Base-by-base conservation (phyloP, 177 flowering plant genomes). In the Vitis hybrid region DNA sequence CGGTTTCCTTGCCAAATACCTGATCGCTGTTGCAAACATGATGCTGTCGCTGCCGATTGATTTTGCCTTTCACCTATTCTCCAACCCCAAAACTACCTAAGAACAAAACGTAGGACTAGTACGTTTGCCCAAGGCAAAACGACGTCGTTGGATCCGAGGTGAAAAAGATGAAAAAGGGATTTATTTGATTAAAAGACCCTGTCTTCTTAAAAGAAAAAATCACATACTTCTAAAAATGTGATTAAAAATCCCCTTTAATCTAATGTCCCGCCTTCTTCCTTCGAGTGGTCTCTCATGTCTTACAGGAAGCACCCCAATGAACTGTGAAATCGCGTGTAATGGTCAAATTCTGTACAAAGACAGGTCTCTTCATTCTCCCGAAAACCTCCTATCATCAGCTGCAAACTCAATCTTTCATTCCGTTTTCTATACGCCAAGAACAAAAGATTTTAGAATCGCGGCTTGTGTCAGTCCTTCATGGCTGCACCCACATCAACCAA, bases 1-100 rank as follows among this genome's bases (percentile, higher is more conserved):
- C 8, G 90, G 88, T 59, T 94, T 91, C 82, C 63, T 88, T 3
- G 86, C 88, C n/a, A 83, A 64, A 20, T 65, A 75, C 81, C 92
- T 84, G 5, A 88, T 66, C 55, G 83, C 88, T 2, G 86, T 86
- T 8, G 86, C 84, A 68, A 90, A 84, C 94, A 92, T 69, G 7
- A 3, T 81, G 77, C 57, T 50, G 45, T 13, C 15, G 15, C 62
- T 56, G 45, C 45, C 9, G 6, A 39, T 60, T 50, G 54, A 29
- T 39, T 10, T 34, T 57, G 10, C 39, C 12, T 1, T 14, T 12
- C 7, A 64, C 48, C 19, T 34, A 2, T 20, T 60, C 65, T 49
- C 65, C 54, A 14, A 31, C 20, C 31, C 22, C 6, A 1, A 49
- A 22, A 14, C 19, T 2, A 53, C 10, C 18, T 20, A 10, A 52